Conservation (phyloP, 306 rosid species). For the Cyamopsis tetragonoloba region DNA sequence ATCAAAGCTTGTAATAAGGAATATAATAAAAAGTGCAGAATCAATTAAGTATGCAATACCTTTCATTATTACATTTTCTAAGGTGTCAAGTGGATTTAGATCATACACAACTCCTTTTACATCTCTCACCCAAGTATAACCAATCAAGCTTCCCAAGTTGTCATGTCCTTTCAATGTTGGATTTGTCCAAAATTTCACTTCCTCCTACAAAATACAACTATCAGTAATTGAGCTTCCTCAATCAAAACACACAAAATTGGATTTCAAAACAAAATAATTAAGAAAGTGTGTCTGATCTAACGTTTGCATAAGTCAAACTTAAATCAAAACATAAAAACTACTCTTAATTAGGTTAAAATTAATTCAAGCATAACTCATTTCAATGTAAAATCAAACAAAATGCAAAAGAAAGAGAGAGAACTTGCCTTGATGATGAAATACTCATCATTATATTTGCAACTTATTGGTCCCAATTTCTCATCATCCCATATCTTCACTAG, state of each 20-base stretch:
- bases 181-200: conserved; percentile 44
- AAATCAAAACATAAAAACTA: too few species aligned
- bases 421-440: conserved; percentile 36
- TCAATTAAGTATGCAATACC: conserved; percentile 29
- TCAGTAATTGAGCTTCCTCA: not conserved
- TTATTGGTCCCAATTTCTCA: conserved; percentile 21
- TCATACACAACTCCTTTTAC: conserved; percentile 58
- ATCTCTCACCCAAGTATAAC: conserved; percentile 55
- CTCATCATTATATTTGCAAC: conserved; percentile 31
- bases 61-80: conserved; percentile 41
- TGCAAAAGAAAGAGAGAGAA: not conserved
- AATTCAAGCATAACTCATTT: too few species aligned
- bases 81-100: conserved; percentile 44
- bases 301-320: too few species aligned
- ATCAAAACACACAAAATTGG: not conserved
- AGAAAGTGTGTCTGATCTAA: too few species aligned
- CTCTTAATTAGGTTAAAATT: too few species aligned
- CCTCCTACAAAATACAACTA: conserved; percentile 41
- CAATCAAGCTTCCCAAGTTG: conserved; percentile 45
- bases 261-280: not conserved
- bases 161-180: conserved; percentile 36
- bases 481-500: conserved; percentile 50
- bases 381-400: too few species aligned
- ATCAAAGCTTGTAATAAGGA: not conserved
- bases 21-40: not conserved